These are phyloP conservation scores for Mycena olivaceomarginata DNA, from an alignment of 768 basidiomycete genomes.

Conservation along the genomic window DNA sequence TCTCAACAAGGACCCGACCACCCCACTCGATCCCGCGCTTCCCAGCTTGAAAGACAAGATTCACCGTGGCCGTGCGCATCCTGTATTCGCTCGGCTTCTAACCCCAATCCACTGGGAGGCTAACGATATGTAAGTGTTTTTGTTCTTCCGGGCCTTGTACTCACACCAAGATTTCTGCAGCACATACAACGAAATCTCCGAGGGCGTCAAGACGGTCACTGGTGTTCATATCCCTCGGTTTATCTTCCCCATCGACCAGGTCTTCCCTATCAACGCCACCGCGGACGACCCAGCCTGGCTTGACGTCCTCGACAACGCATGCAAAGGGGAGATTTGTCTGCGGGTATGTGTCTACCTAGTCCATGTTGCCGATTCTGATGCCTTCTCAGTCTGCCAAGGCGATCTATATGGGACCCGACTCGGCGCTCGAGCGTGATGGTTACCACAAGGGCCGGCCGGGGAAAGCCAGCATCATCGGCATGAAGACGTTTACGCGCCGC, in stretches of 20 bases:
- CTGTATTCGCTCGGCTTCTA: background rate
- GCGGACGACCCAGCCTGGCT: background rate
- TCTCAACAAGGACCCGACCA: background rate
- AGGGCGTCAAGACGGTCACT: background rate
- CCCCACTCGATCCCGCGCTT: background rate
- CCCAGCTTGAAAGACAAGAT: background rate
- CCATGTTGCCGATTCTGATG: background rate
- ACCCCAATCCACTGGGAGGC: background rate
- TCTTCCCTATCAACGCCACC: background rate
- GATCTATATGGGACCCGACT: constrained; percentile 18
- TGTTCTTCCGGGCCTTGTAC: background rate
- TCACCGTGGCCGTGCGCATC: background rate
- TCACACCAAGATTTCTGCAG: background rate
- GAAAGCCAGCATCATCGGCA: constrained; percentile 16
- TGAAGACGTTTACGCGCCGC: background rate
- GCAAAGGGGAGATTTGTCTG: background rate
- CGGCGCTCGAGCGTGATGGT: constrained; percentile 26
- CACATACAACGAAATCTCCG: background rate
- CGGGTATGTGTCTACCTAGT: background rate
- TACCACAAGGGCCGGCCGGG: constrained; percentile 15
- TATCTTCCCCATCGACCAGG: constrained; percentile 13
- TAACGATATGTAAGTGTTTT: background rate
- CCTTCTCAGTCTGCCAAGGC: constrained; percentile 7
- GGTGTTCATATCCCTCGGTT: background rate
- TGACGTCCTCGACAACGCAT: background rate